These are phyloP conservation scores for Lathyrus sativus DNA, from an alignment of 306 rosid genomes.

Conservation along the genomic window DNA sequence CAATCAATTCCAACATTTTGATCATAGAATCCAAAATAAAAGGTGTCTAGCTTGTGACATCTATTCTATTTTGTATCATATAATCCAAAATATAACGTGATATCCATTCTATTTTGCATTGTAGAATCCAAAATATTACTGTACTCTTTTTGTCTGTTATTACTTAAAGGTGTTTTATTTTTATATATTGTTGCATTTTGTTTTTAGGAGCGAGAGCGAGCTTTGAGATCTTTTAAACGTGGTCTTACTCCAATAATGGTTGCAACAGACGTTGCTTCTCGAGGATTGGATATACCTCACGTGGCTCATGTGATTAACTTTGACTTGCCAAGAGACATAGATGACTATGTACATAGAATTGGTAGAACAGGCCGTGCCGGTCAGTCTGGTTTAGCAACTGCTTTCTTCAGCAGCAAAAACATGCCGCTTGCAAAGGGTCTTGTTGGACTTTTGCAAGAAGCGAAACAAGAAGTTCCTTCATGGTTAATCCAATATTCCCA, in stretches of 20 bases:
- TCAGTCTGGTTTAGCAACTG: constrained; percentile 78
- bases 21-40: neutral
- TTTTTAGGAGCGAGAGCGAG: constrained; percentile 75
- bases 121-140: too few species aligned
- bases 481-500: constrained; percentile 65
- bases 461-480: constrained; percentile 70
- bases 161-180: neutral
- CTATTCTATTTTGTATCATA: neutral
- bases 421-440: constrained; percentile 59
- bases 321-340: constrained; percentile 76
- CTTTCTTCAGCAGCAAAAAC: constrained; percentile 67
- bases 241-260: constrained; percentile 73
- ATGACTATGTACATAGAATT: constrained; percentile 77
- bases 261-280: constrained; percentile 84
- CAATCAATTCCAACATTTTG: neutral
- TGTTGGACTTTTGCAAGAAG: constrained; percentile 63
- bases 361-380: constrained; percentile 91
- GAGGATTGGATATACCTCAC: constrained; percentile 78
- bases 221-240: constrained; percentile 64
- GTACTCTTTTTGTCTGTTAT: neutral
- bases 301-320: constrained; percentile 79
- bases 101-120: too few species aligned
- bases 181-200: neutral
- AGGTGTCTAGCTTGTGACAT: neutral
- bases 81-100: too few species aligned